phyloP scores from a whole-genome alignment of 2,329 filamentous ascomycete genomes.

The Nemania serpens region DNA sequence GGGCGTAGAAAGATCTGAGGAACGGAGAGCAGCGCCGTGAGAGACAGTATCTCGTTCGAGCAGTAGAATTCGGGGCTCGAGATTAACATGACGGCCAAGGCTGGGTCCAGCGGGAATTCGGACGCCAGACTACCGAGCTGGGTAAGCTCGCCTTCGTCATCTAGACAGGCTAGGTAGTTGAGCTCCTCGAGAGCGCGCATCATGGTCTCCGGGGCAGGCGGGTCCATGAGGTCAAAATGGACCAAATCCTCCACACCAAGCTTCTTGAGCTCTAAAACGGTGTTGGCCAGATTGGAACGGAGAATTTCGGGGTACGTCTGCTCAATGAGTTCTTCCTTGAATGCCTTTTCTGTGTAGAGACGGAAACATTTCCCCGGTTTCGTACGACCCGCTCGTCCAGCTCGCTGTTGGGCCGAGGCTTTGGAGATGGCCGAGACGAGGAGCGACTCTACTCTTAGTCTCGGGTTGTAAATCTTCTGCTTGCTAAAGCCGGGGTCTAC shows the following conservation, averaged over 20 bases:
- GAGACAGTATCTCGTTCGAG: conserved; percentile 96
- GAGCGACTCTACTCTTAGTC: conserved; percentile 93
- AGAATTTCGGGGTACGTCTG: conserved; percentile 97
- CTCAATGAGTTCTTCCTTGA: conserved; percentile 97
- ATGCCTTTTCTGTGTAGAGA: conserved; percentile 91
- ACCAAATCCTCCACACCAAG: conserved; percentile 93
- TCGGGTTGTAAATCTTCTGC: conserved; percentile 98
- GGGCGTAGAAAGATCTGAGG: conserved; percentile 93
- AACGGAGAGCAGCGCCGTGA: conserved; percentile 91
- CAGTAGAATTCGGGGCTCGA: conserved; percentile 97
- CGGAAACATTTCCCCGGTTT: conserved; percentile 98
- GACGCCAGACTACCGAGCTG: conserved; percentile 84
- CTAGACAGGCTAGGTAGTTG: conserved; percentile 94
- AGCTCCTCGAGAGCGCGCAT: conserved; percentile 98
- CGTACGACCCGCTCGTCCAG: conserved; percentile 98
- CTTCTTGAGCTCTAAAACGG: conserved; percentile 96
- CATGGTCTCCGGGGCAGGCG: conserved; percentile 94
- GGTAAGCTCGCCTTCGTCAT: conserved; percentile 95
- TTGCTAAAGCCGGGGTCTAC: conserved; percentile 99
- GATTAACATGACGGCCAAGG: conserved; percentile 96
- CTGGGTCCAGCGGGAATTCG: conserved; percentile 92
- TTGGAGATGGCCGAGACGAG: conserved; percentile 98
- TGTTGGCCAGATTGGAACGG: conserved; percentile 91
- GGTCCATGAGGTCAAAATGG: conserved; percentile 98
- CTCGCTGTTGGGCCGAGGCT: conserved; percentile 93